Evolutionary conservation across 306 rosid genomes (phyloP).

Genomic region (cucumber (Cucumis sativus)): DNA sequence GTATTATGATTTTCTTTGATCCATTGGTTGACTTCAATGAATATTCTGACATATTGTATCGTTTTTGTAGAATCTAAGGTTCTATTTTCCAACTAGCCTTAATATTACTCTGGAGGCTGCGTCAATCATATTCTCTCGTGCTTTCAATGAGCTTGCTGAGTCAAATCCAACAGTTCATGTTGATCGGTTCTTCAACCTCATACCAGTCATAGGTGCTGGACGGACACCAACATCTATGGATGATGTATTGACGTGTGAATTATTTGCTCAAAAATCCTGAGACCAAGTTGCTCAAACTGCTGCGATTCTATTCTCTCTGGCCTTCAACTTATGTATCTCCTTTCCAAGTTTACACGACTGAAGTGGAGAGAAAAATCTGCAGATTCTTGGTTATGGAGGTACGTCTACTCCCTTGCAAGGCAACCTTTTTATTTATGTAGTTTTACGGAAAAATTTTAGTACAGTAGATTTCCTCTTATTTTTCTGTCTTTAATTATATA

Average conservation of each 20-base stretch:
- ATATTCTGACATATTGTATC: conserved; percentile 6
- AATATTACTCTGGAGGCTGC: conserved; percentile 33
- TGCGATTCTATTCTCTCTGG: background rate
- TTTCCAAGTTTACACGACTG: background rate
- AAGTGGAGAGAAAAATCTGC: background rate
- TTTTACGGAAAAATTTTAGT: background rate
- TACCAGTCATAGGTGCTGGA: conserved; percentile 77
- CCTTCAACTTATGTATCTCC: background rate
- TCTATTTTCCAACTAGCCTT: conserved; percentile 53
- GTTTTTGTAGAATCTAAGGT: conserved; percentile 55
- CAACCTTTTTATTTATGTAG: background rate
- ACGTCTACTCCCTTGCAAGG: background rate
- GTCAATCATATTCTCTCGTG: conserved; percentile 33
- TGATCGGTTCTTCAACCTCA: conserved; percentile 66
- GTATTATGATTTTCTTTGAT: background rate
- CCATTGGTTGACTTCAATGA: background rate
- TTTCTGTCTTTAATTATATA: background rate
- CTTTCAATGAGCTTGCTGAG: conserved; percentile 44
- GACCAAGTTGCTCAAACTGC: background rate
- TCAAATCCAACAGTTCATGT: conserved; percentile 19
- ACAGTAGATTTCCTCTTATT: background rate
- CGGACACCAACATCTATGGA: conserved; percentile 46
- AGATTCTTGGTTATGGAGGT: background rate
- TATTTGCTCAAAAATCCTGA: conserved; percentile 54
- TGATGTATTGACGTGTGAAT: conserved; percentile 62